A percentile compares a stretch with the other conserved stretches of the same genome.
phyloP scores from a whole-genome alignment of 306 rosid species.

The Prosopis cineraria region DNA sequence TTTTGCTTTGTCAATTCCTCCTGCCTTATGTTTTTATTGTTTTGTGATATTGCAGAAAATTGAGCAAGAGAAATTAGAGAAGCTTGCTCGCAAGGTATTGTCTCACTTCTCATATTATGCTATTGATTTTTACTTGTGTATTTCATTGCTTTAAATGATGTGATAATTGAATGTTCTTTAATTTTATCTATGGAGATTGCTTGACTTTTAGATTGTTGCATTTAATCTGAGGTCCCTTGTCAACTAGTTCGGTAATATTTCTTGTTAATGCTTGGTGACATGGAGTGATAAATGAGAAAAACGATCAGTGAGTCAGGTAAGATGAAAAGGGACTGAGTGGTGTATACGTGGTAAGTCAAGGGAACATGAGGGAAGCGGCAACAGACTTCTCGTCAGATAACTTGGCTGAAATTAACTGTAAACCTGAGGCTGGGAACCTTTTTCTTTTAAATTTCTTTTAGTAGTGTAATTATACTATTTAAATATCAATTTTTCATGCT shows the following conservation, averaged over 20 bases:
- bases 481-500: conserved; percentile 11
- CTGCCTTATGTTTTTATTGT: conserved; percentile 1
- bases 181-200: background rate
- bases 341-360: background rate
- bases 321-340: background rate
- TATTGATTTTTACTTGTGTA: background rate
- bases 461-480: background rate
- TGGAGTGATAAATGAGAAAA: background rate
- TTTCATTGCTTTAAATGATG: background rate
- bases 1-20: conserved; percentile 22
- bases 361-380: background rate
- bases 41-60: conserved; percentile 59
- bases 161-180: background rate
- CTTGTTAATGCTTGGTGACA: conserved; percentile 20
- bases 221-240: background rate
- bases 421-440: background rate
- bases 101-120: conserved; percentile 1
- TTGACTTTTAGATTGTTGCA: background rate
- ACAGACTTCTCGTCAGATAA: background rate
- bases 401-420: conserved; percentile 20
- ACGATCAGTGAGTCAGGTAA: conserved; percentile 10
- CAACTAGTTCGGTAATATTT: background rate
- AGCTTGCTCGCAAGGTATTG: conserved; percentile 84
- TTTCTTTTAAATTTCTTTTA: background rate
- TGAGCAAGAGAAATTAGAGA: conserved; percentile 87